Evolutionary conservation across 352 stramenopile species (phyloP).

Genomic region (Phytophthora hybrid): DNA sequence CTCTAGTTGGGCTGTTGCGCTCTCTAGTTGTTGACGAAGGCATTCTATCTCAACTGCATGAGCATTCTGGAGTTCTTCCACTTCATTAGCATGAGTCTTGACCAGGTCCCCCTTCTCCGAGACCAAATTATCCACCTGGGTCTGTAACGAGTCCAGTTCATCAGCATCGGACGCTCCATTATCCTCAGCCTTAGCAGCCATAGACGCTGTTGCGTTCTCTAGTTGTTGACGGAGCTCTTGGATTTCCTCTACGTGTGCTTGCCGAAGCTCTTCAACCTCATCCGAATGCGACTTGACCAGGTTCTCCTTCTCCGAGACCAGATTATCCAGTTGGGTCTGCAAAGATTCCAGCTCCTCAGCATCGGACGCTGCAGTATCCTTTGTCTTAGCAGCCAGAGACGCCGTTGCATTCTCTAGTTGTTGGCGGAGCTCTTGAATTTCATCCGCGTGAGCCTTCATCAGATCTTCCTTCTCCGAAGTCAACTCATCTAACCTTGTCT

Average conservation of each 20-base stretch:
- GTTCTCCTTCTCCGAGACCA: neutral
- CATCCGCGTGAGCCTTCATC: neutral
- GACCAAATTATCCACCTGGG: constrained; percentile 16
- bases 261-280: no score
- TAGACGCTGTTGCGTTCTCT: neutral
- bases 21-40: constrained; percentile 33
- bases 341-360: neutral
- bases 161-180: neutral
- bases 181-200: neutral
- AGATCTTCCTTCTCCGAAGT: neutral
- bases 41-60: constrained; percentile 12
- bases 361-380: neutral
- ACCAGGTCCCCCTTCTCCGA: constrained; percentile 20
- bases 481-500: neutral
- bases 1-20: constrained; percentile 7
- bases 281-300: no score
- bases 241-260: no score
- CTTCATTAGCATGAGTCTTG: constrained; percentile 20
- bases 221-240: neutral
- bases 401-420: neutral
- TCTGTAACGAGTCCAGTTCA: constrained; percentile 26
- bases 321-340: neutral
- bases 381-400: neutral
- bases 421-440: neutral
- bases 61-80: constrained; percentile 18